phyloP scores from a whole-genome alignment of 2,329 filamentous ascomycete genomes.

The Colletotrichum sp. region DNA sequence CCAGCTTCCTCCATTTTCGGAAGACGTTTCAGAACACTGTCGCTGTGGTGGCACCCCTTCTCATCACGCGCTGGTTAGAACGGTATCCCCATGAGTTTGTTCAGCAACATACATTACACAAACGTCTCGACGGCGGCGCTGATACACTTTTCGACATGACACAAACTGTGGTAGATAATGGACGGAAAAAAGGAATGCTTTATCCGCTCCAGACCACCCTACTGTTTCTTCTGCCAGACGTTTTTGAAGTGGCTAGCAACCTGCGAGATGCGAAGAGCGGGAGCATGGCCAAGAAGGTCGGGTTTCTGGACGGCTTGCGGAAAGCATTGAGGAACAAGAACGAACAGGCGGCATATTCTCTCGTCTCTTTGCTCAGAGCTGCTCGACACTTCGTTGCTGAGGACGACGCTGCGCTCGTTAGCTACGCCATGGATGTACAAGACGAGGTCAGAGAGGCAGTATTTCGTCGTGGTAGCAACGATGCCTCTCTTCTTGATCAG shows the following conservation, averaged over 20 bases:
- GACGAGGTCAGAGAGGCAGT: slow-evolving; percentile 71
- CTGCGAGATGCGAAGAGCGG: slow-evolving; percentile 67
- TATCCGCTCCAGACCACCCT: slow-evolving; percentile 69
- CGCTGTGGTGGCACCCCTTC: slow-evolving; percentile 64
- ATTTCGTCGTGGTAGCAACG: slow-evolving; percentile 57
- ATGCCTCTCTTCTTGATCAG: slow-evolving; percentile 62
- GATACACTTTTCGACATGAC: slow-evolving; percentile 76
- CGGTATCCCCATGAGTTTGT: slow-evolving; percentile 70
- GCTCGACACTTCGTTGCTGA: slow-evolving; percentile 69
- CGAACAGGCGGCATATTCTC: slow-evolving; percentile 70
- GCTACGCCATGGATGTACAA: slow-evolving; percentile 73
- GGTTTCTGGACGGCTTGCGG: slow-evolving; percentile 66
- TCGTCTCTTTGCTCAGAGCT: slow-evolving; percentile 66
- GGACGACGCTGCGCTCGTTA: slow-evolving; percentile 67
- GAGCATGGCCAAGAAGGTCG: slow-evolving; percentile 69
- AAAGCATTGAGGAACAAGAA: slow-evolving; percentile 69
- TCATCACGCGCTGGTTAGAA: slow-evolving; percentile 71
- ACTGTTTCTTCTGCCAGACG: slow-evolving; percentile 69
- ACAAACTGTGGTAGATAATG: slow-evolving; percentile 64
- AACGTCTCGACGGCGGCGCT: slow-evolving; percentile 67
- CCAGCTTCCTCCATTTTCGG: slow-evolving; percentile 70
- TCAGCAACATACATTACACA: slow-evolving; percentile 63
- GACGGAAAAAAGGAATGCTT: slow-evolving; percentile 58
- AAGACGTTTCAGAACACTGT: slow-evolving; percentile 69
- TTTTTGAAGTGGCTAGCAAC: slow-evolving; percentile 73